Percentiles rank a stretch among this genome's conserved stretches.
Conservation (phyloP, 1,284 basidiomycete genomes). For the Bjerkandera adusta region DNA sequence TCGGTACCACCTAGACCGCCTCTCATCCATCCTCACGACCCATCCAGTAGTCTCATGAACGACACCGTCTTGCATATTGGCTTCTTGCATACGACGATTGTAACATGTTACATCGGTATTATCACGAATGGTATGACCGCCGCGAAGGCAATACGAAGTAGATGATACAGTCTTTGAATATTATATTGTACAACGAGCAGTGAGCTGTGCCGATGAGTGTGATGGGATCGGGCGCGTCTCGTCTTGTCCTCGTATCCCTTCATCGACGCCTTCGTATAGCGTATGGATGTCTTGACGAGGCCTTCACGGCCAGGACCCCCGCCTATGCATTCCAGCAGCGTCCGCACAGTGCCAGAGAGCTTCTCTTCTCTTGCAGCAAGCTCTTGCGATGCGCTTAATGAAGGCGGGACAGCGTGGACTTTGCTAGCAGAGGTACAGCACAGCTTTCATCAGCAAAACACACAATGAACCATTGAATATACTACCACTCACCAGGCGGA, state of each 20-base stretch:
- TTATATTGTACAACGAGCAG: too few relatives aligned
- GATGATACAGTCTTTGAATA: too few relatives aligned
- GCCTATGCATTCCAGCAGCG: constrained; percentile 95
- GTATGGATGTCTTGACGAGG: constrained; percentile 86
- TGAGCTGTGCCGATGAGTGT: too few relatives aligned
- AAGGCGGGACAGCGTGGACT: constrained; percentile 84
- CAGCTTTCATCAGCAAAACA: constrained; percentile 1
- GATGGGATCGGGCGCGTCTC: too few relatives aligned
- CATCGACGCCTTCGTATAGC: constrained; percentile 96
- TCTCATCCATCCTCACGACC: too few relatives aligned
- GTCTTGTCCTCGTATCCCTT: constrained; percentile 99
- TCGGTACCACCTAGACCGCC: too few relatives aligned
- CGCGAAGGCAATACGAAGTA: too few relatives aligned
- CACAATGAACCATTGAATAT: constrained; percentile 1
- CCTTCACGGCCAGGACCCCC: constrained; percentile 97
- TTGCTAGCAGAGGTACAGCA: constrained; percentile 56
- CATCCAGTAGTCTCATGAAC: too few relatives aligned
- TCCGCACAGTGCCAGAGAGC: constrained; percentile 84
- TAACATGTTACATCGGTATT: too few relatives aligned
- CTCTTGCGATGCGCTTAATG: constrained; percentile 77
- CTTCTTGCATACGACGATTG: too few relatives aligned
- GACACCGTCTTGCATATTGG: too few relatives aligned
- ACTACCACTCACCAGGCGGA: constrained; percentile 82
- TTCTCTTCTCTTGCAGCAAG: constrained; percentile 71
- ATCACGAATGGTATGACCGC: too few relatives aligned